Evolutionary conservation across 192 early-diverging fungal genomes (phyloP).

Genomic region (Backusella luteola): DNA sequence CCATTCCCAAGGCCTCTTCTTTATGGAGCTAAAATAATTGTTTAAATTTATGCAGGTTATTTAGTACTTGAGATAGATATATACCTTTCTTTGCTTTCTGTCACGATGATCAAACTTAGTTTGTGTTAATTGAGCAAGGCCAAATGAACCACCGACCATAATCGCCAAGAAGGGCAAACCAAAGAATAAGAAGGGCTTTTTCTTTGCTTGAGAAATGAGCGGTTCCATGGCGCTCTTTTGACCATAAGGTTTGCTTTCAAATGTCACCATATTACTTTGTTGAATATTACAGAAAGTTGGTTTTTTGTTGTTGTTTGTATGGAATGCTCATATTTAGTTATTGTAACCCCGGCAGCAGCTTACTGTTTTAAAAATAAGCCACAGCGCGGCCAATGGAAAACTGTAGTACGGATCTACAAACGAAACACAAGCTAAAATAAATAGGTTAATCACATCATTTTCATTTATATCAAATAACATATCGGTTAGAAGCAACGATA

Average conservation of each 20-base stretch:
- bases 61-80: neutral
- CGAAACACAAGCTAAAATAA: neutral
- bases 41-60: neutral
- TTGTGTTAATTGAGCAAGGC: slow-evolving; percentile 67
- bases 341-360: neutral
- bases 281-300: neutral
- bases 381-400: neutral
- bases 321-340: neutral
- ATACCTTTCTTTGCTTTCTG: slow-evolving; percentile 31
- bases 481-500: neutral
- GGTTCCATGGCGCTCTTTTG: slow-evolving; percentile 3
- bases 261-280: slow-evolving; percentile 29
- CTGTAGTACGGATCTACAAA: neutral
- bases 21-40: slow-evolving; percentile 39
- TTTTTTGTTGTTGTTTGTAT: neutral
- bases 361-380: neutral
- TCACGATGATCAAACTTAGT: slow-evolving; percentile 79
- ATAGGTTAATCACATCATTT: neutral
- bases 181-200: slow-evolving; percentile 64
- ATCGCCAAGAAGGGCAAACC: slow-evolving; percentile 70
- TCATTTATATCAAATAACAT: neutral
- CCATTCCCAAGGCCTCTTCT: slow-evolving; percentile 54
- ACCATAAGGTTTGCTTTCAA: slow-evolving; percentile 33
- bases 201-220: slow-evolving; percentile 15
- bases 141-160: slow-evolving; percentile 70